Conservation (phyloP, 2,329 filamentous ascomycete species). For the Alternaria sp. region DNA sequence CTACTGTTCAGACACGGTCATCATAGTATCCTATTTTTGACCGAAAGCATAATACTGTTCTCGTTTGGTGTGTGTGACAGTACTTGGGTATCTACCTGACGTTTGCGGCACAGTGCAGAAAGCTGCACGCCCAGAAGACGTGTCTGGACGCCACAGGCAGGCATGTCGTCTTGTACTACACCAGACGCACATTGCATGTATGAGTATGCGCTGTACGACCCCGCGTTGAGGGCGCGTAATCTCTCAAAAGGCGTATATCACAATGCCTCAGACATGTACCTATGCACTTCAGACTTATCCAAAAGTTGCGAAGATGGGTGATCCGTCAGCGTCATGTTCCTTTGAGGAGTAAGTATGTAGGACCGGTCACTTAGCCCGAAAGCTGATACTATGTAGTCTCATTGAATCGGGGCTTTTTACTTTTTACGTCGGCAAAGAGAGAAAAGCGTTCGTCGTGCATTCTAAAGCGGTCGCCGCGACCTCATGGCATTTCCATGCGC, state of each 20-base stretch:
- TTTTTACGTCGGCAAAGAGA: conserved; percentile 29
- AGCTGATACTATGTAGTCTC: conserved; percentile 9
- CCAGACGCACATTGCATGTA: background rate
- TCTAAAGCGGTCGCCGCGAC: conserved; percentile 28
- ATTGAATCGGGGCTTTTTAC: conserved; percentile 32
- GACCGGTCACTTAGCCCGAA: rapidly evolving
- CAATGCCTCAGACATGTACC: background rate
- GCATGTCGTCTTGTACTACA: background rate
- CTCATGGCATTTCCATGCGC: conserved; percentile 19
- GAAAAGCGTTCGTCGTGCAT: conserved; percentile 23
- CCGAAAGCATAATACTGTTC: background rate
- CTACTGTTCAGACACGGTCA: background rate
- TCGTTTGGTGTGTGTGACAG: background rate
- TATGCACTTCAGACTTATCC: background rate
- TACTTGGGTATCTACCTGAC: background rate
- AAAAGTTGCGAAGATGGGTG: conserved; percentile 6
- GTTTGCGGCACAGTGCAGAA: conserved; percentile 1
- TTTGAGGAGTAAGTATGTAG: conserved; percentile 16
- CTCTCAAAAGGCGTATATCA: background rate
- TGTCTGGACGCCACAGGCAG: conserved; percentile 1
- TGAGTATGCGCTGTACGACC: conserved; percentile 12
- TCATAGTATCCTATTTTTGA: background rate
- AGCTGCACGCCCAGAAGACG: background rate
- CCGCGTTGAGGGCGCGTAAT: background rate
- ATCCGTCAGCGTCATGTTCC: background rate